Base-by-base conservation (phyloP, 2,329 filamentous ascomycete genomes). In the Beauveria scarabaeidicola region DNA sequence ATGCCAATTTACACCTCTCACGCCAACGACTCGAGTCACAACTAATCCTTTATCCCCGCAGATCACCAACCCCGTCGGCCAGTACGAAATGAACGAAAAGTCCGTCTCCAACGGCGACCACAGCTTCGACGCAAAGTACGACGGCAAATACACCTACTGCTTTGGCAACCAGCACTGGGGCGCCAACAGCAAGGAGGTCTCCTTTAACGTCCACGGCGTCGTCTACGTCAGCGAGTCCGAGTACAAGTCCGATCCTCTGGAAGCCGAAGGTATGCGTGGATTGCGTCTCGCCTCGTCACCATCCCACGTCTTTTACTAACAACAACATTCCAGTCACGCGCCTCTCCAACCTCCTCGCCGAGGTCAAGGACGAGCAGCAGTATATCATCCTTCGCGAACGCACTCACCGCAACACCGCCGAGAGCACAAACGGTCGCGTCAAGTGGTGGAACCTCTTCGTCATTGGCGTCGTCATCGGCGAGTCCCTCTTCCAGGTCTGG, bases 401-500 rank as follows among this genome's bases (percentile, higher is more conserved):
- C 70, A 96, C 90, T 67, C 94, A 99, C 81, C 85, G 94, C 73
- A 99, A 99, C 79, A 99, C 94, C 10, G 94, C 94, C 64, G 94
- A 99, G 80, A 97, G 92, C 82, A 99, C 94, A 69, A 99, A 99
- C 76, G 84, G 86, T 67, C 84, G 94, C 66, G 94, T 99, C 73
- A 99, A 99, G 81, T 99, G 94, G 94, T 99, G 94, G 94, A 97
- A 94, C 75, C 83, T 97, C 68, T 97, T 97, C 76, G 92, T 99
- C 76, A 85, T 99, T 65, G 83, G 85, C 60, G 86, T 97, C 54
- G 83, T 99, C 64, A 81, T 95, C 65, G 91, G 89, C 69, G 91
- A 97, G 79, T 94, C 91, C 62, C 79, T 97, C 66, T 99, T 99
- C 81, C 94, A 99, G 79, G 93, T 99, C 65, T 99, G 94, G 93